Evolutionary conservation across 2,329 filamentous ascomycete species (phyloP).

Genomic region (Drechslerella dactyloides): DNA sequence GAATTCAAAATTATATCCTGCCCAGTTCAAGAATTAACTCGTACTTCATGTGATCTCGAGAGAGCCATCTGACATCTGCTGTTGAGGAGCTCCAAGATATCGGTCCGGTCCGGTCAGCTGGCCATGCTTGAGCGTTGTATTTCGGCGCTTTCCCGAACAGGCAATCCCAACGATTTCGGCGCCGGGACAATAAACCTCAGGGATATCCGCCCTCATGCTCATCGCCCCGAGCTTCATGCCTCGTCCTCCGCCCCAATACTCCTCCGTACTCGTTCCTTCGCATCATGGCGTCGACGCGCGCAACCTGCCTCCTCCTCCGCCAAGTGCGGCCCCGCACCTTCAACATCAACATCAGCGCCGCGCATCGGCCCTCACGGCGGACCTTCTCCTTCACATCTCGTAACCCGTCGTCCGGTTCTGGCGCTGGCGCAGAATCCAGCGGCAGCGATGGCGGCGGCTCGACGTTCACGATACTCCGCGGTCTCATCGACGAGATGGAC

Average conservation of each 20-base stretch:
- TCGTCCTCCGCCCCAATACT: background rate
- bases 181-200: background rate
- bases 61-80: background rate
- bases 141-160: background rate
- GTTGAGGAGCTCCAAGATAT: too few species aligned
- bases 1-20: too few species aligned
- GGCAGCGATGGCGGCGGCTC: slow-evolving; percentile 29
- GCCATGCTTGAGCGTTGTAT: background rate
- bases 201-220: background rate
- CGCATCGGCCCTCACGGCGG: slow-evolving; percentile 29
- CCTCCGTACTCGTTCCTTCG: slow-evolving; percentile 5
- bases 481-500: slow-evolving; percentile 76
- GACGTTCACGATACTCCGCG: slow-evolving; percentile 38
- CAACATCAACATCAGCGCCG: slow-evolving; percentile 5
- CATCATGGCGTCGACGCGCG: slow-evolving; percentile 29
- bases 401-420: slow-evolving; percentile 9
- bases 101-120: background rate
- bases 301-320: slow-evolving; percentile 35
- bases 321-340: slow-evolving; percentile 33
- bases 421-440: slow-evolving; percentile 29
- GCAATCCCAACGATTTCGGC: slow-evolving; percentile 3
- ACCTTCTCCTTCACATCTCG: slow-evolving; percentile 35
- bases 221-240: background rate
- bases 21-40: background rate
- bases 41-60: background rate